Conservation (phyloP, 179 eudicot genomes). For the Beta macrorhiza region DNA sequence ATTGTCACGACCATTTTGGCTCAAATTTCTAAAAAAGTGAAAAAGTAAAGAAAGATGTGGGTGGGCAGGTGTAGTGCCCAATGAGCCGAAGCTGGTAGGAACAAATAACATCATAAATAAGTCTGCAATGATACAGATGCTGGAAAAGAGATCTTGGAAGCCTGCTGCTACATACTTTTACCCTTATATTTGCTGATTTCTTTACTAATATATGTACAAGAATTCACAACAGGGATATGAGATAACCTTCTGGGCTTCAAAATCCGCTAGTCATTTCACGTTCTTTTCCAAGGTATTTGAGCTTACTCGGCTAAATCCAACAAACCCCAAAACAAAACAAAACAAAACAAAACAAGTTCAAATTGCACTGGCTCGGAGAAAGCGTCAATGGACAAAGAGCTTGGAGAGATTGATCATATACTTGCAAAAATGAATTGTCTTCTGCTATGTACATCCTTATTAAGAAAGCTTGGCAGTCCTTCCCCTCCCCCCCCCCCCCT, state of each 20-base stretch:
- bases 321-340: background rate
- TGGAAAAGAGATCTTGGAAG: background rate
- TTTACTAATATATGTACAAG: background rate
- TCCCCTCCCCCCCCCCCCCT: too few species aligned
- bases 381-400: background rate
- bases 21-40: too few species aligned
- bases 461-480: too few species aligned
- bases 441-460: background rate
- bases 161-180: background rate
- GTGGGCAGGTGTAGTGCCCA: too few species aligned
- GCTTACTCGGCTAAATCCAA: background rate
- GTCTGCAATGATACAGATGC: too few species aligned
- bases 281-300: background rate
- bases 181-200: background rate
- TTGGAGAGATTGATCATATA: background rate
- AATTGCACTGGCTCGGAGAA: background rate
- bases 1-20: too few species aligned
- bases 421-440: background rate
- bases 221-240: too few species aligned
- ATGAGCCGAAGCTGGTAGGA: background rate
- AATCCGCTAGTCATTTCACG: background rate
- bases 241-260: background rate
- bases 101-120: background rate
- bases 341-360: background rate
- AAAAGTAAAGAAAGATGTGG: too few species aligned